phyloP scores from a whole-genome alignment of 352 stramenopile genomes.

The Phytophthora nicotianae region DNA sequence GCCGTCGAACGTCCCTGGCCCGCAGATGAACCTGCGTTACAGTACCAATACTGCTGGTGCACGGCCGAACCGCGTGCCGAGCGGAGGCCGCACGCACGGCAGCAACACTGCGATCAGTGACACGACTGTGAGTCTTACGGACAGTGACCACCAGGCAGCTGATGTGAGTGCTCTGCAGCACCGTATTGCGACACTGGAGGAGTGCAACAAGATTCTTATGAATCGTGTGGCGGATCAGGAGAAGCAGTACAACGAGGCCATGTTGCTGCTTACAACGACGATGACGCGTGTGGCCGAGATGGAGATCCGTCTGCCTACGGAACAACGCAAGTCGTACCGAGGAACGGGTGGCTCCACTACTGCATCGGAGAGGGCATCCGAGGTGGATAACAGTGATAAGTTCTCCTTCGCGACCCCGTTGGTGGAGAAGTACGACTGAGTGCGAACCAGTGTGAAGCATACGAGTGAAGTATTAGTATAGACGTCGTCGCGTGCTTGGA shows the following conservation, averaged over 20 bases:
- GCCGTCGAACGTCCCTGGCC: slow-evolving; percentile 47
- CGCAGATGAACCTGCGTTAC: slow-evolving; percentile 58
- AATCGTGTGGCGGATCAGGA: slow-evolving; percentile 75
- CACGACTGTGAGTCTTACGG: slow-evolving; percentile 63
- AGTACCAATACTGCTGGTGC: slow-evolving; percentile 42
- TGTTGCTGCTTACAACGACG: slow-evolving; percentile 84
- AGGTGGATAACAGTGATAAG: slow-evolving; percentile 48
- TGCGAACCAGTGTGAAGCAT: slow-evolving; percentile 11
- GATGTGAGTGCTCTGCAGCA: slow-evolving; percentile 62
- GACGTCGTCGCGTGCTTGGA: slow-evolving; percentile 28
- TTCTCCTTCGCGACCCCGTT: slow-evolving; percentile 67
- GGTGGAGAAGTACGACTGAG: slow-evolving; percentile 66
- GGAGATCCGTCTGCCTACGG: slow-evolving; percentile 68
- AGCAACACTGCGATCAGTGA: slow-evolving; percentile 51
- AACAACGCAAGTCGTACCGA: slow-evolving; percentile 50
- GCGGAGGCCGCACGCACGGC: slow-evolving; percentile 30
- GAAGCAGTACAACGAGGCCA: slow-evolving; percentile 87
- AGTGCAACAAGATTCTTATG: slow-evolving; percentile 78
- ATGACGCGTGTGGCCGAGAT: slow-evolving; percentile 87
- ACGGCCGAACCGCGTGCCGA: slow-evolving; percentile 26
- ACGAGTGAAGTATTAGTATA: slow-evolving; percentile 43
- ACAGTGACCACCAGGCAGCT: slow-evolving; percentile 36
- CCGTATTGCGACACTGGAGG: slow-evolving; percentile 63
- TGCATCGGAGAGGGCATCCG: slow-evolving; percentile 52
- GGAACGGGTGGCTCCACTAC: slow-evolving; percentile 53